Base-by-base conservation (phyloP, 2,329 filamentous ascomycete species). In the Aureobasidium melanogenum region DNA sequence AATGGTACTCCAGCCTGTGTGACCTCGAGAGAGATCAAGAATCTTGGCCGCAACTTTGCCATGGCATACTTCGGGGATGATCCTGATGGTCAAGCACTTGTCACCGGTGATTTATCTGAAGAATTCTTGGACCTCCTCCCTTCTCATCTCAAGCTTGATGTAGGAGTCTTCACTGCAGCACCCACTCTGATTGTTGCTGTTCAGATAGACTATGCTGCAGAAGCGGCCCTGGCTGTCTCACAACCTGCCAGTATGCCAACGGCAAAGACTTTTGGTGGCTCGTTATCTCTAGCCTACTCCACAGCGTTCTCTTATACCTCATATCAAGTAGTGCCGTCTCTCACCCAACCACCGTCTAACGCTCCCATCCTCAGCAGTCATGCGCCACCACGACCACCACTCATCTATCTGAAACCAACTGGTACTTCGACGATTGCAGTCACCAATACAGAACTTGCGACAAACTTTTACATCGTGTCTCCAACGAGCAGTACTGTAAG, bases 151-250 rank as follows among this genome's bases (percentile, higher is more conserved):
- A 46, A 47, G 5, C 19, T 73, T 62, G 65, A 65, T 8, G 66
- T 71, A 5, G 77, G 76, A 12, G 70, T 69, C 4, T 71, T 73
- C 43, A 67, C 70, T 38, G 77, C 75, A 5, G 67, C 69, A 14
- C 73, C 77, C 1, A 78, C 74, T 1, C 74, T 79, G 5, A 65
- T 77, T 5, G 68, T 78, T 6, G 70, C 79, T 5, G 72, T 79
- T 8, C 69, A 77, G 48, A 64, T 75, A 26, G 70, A 71, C 12
- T 74, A 77, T 44, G 65, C 67, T 22, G 68, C 64, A 8, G 64
- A 65, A 48, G 64, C 61, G 9, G 63, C 66, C 1, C 46, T 67
- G 10, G 64, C 66, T 1, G 51, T 54, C 19, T 59, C 41, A 15
- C 60, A 66, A 7, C 34, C 38, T 5, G 19, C 39, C 24, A 26